Conservation (phyloP, 768 basidiomycete genomes). For the Mycena albidolilacea region DNA sequence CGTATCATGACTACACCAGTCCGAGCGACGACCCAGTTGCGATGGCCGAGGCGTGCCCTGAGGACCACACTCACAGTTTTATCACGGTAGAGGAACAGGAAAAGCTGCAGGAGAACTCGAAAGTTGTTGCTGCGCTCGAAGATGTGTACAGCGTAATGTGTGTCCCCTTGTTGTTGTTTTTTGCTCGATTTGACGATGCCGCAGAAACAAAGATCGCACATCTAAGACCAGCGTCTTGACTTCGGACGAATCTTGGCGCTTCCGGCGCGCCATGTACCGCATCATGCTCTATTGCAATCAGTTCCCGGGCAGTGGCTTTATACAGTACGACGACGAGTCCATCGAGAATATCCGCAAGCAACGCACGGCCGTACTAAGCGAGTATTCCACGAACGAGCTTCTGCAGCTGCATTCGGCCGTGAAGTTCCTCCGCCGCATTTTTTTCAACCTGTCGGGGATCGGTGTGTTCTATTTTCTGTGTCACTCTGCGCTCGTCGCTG, state of each 20-base stretch:
- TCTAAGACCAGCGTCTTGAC: slow-evolving; percentile 39
- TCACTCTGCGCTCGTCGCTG: too few relatives aligned
- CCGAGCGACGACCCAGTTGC: background rate
- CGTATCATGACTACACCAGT: background rate
- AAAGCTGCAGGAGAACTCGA: slow-evolving; percentile 23
- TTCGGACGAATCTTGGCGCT: slow-evolving; percentile 42
- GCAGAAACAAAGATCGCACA: slow-evolving; percentile 1
- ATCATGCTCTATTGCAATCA: slow-evolving; percentile 1
- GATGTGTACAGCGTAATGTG: slow-evolving; percentile 45
- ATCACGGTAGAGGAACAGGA: slow-evolving; percentile 26
- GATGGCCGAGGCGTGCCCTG: slow-evolving; percentile 20
- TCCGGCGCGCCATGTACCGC: slow-evolving; percentile 43
- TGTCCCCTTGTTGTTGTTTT: slow-evolving; percentile 7
- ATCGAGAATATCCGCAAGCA: background rate
- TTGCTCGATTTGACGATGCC: too few relatives aligned
- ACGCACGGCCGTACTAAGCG: slow-evolving; percentile 21
- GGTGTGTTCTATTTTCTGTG: too few relatives aligned
- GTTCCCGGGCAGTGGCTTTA: background rate
- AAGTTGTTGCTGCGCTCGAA: slow-evolving; percentile 38
- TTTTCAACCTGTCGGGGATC: background rate
- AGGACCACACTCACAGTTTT: background rate
- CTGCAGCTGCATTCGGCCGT: slow-evolving; percentile 10
- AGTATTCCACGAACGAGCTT: slow-evolving; percentile 26
- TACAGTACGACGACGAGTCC: background rate
- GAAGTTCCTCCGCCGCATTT: slow-evolving; percentile 9